These are phyloP conservation scores for Boletus insuetus DNA, from an alignment of 768 basidiomycete genomes.

Conservation along the genomic window DNA sequence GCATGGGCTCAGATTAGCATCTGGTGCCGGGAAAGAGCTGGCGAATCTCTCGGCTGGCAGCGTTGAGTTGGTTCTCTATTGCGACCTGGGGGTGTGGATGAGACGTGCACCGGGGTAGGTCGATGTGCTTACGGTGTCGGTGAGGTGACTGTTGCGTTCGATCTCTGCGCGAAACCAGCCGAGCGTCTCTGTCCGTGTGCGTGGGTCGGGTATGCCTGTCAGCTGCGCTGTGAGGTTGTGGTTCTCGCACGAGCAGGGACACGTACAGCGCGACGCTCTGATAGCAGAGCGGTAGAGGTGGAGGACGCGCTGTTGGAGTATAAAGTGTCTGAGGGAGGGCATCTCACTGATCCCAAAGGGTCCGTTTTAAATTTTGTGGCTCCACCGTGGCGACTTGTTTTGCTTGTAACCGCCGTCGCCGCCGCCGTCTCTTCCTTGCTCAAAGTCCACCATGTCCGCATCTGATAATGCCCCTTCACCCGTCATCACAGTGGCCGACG, in stretches of 20 bases:
- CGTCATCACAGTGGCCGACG: slow-evolving; percentile 30
- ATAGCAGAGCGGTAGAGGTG: slow-evolving; percentile 65
- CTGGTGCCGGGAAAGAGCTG: slow-evolving; percentile 43
- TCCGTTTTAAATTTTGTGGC: slow-evolving; percentile 14
- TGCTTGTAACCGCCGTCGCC: slow-evolving; percentile 6
- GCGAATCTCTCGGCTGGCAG: slow-evolving; percentile 57
- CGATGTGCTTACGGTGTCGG: slow-evolving; percentile 48
- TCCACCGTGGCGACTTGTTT: slow-evolving; percentile 9
- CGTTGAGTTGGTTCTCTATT: slow-evolving; percentile 60
- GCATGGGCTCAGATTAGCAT: not conserved
- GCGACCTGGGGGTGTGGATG: slow-evolving; percentile 38
- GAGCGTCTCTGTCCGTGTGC: slow-evolving; percentile 62
- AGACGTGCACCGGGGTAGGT: not conserved
- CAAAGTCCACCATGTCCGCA: slow-evolving; percentile 34
- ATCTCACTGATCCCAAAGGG: not conserved
- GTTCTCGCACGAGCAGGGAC: not conserved
- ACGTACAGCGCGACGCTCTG: slow-evolving; percentile 63
- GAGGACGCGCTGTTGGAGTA: slow-evolving; percentile 61
- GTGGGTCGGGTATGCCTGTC: slow-evolving; percentile 60
- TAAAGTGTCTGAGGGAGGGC: slow-evolving; percentile 69
- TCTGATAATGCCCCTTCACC: slow-evolving; percentile 21
- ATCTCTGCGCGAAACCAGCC: slow-evolving; percentile 73
- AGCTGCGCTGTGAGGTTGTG: slow-evolving; percentile 3
- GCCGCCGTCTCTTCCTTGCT: slow-evolving; percentile 4
- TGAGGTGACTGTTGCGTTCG: slow-evolving; percentile 55